Conservation (phyloP, 345 rosid genomes). For the Citrus cavaleriei region DNA sequence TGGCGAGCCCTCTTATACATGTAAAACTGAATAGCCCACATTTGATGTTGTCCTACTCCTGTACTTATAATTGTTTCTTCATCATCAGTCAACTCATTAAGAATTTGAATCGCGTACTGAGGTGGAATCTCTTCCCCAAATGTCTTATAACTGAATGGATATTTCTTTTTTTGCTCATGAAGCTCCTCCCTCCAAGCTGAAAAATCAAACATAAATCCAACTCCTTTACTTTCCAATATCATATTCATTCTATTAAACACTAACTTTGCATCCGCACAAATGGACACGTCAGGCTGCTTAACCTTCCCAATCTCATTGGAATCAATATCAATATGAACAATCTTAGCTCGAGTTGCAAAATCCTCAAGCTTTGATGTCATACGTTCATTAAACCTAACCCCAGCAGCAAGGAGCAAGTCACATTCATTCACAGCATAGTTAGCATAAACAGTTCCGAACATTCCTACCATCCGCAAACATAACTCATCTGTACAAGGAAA, state of each 20-base stretch:
- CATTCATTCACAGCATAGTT: conserved; percentile 78
- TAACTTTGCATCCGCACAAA: conserved; percentile 75
- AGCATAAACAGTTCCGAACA: conserved; percentile 87
- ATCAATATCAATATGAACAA: conserved; percentile 85
- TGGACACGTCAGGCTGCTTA: conserved; percentile 79
- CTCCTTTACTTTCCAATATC: conserved; percentile 48
- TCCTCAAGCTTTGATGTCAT: conserved; percentile 91
- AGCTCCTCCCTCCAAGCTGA: conserved; percentile 68
- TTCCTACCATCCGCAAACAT: conserved; percentile 81
- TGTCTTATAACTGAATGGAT: conserved; percentile 65
- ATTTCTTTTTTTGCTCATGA: conserved; percentile 53
- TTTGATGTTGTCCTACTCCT: conserved; percentile 95
- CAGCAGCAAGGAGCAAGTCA: conserved; percentile 83
- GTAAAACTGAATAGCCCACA: conserved; percentile 97
- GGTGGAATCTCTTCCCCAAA: conserved; percentile 86
- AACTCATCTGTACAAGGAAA: conserved; percentile 53
- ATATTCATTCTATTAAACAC: conserved; percentile 66
- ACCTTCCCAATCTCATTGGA: conserved; percentile 91
- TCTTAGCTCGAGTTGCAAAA: conserved; percentile 83
- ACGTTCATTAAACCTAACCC: conserved; percentile 92
- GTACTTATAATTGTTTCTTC: conserved; percentile 83
- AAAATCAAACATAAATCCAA: conserved; percentile 46
- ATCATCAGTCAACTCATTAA: conserved; percentile 65
- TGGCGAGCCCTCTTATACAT: conserved; percentile 77
- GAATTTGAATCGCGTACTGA: conserved; percentile 76